Base-by-base conservation (phyloP, 805 yeast species). In the Wickerhamiella sorbophila region DNA sequence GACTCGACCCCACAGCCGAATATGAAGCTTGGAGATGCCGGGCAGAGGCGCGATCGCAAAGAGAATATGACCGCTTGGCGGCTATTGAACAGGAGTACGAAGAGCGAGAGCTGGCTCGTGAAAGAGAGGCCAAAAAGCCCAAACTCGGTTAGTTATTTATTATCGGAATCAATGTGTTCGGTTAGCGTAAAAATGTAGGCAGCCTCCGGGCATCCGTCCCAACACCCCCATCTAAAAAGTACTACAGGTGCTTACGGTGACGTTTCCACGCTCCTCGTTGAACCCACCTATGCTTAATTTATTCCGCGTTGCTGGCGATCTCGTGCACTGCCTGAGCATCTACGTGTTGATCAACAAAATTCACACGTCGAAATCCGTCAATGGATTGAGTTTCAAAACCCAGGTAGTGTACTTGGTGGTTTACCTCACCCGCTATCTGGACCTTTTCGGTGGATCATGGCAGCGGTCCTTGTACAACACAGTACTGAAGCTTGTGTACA, bases 331-430 rank as follows among this genome's bases (percentile, higher is more conserved):
- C 59, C 75, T 79, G 15, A 77, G 93, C 52, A 82, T 84, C 39
- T 64, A 82, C 45, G 72, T 91, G 42, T 69, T 91, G 48, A 65
- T 88, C 39, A 77, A 75, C 42, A 74, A 85, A 33, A 84, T 91
- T 51, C 70, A 66, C 40, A 55, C 63, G 4, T 71, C 80, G 42
- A 67, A 66, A 46, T 77, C 93, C 5, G 76, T 81, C 37, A 72
- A 75, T 24, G 98, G 98, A 35, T 72, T 91, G 38, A 86, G 96
- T 1, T 64, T 83, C 56, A 88, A 88, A 63, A 83, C 97, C 0
- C 97, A 91, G 58, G 64, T 72, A 1, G 64, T 88, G 33, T 91
- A 88, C 59, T 75, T 72, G 34, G 48, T 77, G 26, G 94, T 85
- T 16, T 86, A 75, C 52, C 56, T 74, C 34, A 69, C 86, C 12